Base-by-base conservation (phyloP, 352 stramenopile species). In the Aphanomyces euteiches region DNA sequence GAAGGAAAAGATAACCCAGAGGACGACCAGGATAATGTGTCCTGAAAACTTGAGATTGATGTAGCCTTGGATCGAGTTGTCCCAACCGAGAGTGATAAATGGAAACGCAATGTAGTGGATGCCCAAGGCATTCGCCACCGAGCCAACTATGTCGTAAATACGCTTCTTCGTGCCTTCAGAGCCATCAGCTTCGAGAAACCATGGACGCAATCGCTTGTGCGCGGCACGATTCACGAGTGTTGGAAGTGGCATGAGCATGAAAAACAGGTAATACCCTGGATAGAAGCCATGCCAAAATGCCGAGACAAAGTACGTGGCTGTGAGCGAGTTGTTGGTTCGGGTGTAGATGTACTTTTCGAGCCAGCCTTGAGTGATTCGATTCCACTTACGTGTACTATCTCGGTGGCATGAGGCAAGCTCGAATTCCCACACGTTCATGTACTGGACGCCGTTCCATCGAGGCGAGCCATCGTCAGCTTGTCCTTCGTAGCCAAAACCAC, bases 281-380 rank as follows among this genome's bases (percentile, higher is more conserved):
- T 98, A 98, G 73, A 98, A 98, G 21, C 96, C 96, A 78, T 98
- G 96, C 96, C 96, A 98, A 72, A 98, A 94, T 10, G 94, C 94
- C 65, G 88, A 97, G 73, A 96, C 84, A 37, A 90, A 89, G 78
- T 98, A 98, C n/a, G 93, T 97, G 40, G 87, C 89, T 45, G 91
- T 75, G 3, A 98, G 79, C 71, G 82, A 97, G 75, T 96, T 96
- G 73, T 82, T 80, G 7, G 92, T 98, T 60, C 95, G 89, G 48
- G 90, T 90, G 86, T 98, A 98, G n/a, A 98, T 93, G 82, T 98
- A 98, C 50, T 86, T 86, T 69, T 96, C 90, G 47, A 98, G 83
- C 95, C 95, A 98, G 53, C 85, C 80, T 75, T 93, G 86, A 13
- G 92, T 98, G 77, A 95, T 95, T 80, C 98, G 98, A 89, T 99